phyloP scores from a whole-genome alignment of 176 grass and related monocot species.

The Lolium rigidum region DNA sequence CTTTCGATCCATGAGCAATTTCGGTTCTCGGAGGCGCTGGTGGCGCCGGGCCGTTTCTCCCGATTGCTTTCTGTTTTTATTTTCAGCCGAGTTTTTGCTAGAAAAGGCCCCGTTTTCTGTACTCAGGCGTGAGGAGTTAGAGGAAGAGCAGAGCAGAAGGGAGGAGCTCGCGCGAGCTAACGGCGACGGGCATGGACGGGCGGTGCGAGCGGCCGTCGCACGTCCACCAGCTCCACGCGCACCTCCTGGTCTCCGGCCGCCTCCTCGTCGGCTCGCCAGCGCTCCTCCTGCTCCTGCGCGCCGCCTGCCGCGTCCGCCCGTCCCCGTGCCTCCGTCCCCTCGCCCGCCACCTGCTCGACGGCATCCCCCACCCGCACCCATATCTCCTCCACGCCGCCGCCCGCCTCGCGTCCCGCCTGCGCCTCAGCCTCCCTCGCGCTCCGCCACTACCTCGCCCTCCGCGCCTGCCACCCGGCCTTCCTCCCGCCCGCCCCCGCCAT shows the following conservation, averaged over 20 bases:
- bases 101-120: background rate
- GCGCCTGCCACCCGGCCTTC: constrained; percentile 23
- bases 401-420: constrained; percentile 36
- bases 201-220: constrained; percentile 42
- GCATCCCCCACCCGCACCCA: background rate
- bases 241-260: constrained; percentile 49
- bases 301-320: constrained; percentile 29
- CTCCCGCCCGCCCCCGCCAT: constrained; percentile 52
- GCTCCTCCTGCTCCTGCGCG: constrained; percentile 34
- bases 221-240: constrained; percentile 53
- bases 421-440: constrained; percentile 41
- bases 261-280: constrained; percentile 28
- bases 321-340: constrained; percentile 45
- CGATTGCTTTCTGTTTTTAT: background rate
- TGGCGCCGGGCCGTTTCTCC: background rate
- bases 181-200: background rate
- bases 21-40: background rate
- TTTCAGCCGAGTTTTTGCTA: background rate
- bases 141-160: too few relatives aligned
- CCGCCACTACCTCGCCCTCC: constrained; percentile 32
- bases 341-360: constrained; percentile 41
- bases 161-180: constrained; percentile 3
- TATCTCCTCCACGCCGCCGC: constrained; percentile 39
- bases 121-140: too few relatives aligned
- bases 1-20: background rate